Percentiles rank a stretch among this genome's conserved stretches.
These are phyloP conservation scores for Venturia effusa DNA, from an alignment of 2,329 filamentous ascomycete genomes.

Conservation along the genomic window DNA sequence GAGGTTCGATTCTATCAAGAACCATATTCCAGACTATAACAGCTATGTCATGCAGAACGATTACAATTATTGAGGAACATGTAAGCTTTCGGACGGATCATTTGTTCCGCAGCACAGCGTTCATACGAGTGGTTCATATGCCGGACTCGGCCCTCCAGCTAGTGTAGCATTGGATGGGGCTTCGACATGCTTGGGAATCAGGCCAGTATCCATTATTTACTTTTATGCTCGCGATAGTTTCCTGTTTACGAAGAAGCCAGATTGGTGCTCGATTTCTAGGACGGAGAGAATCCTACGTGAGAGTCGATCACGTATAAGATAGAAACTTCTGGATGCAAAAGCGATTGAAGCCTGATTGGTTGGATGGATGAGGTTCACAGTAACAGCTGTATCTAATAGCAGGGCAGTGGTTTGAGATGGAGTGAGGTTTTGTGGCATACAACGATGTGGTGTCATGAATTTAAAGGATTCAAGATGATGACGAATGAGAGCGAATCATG, in stretches of 20 bases:
- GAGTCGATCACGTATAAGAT: too few relatives aligned
- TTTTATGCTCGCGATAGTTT: neutral
- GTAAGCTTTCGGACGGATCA: neutral
- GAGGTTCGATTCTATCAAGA: conserved; percentile 22
- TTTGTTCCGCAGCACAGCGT: conserved; percentile 14
- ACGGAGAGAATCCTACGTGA: neutral
- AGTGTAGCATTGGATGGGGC: neutral
- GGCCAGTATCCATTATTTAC: neutral
- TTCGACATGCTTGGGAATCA: neutral
- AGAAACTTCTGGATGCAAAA: too few relatives aligned
- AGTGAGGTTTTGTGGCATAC: too few relatives aligned
- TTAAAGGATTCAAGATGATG: neutral
- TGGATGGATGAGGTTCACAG: too few relatives aligned
- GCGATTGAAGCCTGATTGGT: too few relatives aligned
- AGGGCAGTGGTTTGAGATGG: neutral
- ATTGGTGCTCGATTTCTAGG: neutral
- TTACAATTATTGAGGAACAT: conserved; percentile 4
- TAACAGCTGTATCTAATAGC: neutral
- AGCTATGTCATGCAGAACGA: conserved; percentile 5
- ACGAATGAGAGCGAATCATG: neutral
- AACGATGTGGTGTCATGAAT: neutral
- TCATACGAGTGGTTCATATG: conserved; percentile 16
- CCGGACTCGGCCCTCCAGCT: neutral
- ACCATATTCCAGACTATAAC: conserved; percentile 20
- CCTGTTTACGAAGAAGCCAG: neutral